A percentile compares a stretch with the other conserved stretches of the same genome.
phyloP scores from a whole-genome alignment of 352 stramenopile species.

The Aphanomyces cochlioides region DNA sequence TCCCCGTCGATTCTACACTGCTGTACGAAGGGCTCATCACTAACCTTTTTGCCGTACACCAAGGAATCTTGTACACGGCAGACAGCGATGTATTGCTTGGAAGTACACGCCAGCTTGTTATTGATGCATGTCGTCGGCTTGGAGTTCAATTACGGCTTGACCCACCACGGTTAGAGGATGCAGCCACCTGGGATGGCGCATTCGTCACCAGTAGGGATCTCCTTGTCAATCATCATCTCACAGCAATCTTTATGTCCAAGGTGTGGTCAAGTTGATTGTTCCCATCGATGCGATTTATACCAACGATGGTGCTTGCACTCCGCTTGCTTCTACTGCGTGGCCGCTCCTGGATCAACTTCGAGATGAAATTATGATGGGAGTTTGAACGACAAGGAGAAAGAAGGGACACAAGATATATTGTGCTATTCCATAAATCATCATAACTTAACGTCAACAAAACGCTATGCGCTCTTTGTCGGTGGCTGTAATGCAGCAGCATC shows the following conservation, averaged over 20 bases:
- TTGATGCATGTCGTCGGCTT: slow-evolving; percentile 54
- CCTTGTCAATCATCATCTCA: background rate
- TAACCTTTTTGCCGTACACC: slow-evolving; percentile 74
- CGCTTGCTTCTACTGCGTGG: background rate
- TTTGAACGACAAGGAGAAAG: no score
- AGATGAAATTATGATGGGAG: background rate
- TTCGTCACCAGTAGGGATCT: slow-evolving; percentile 68
- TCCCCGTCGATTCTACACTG: background rate
- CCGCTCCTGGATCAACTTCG: background rate
- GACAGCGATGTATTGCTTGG: slow-evolving; percentile 46
- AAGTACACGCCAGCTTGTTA: slow-evolving; percentile 59
- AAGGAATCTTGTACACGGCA: slow-evolving; percentile 49
- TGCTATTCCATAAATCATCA: background rate
- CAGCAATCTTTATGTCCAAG: background rate
- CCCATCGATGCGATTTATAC: slow-evolving; percentile 8
- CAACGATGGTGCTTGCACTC: background rate
- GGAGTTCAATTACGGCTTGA: slow-evolving; percentile 54
- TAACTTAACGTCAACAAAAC: background rate
- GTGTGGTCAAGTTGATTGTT: slow-evolving; percentile 23
- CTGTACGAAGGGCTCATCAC: slow-evolving; percentile 73
- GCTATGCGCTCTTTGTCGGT: slow-evolving; percentile 1
- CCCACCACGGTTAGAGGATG: slow-evolving; percentile 50
- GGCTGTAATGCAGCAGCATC: slow-evolving; percentile 21
- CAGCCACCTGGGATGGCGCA: slow-evolving; percentile 50
- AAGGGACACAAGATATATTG: no score